phyloP scores from a whole-genome alignment of 257 asterid species.

The Lycium barbarum region DNA sequence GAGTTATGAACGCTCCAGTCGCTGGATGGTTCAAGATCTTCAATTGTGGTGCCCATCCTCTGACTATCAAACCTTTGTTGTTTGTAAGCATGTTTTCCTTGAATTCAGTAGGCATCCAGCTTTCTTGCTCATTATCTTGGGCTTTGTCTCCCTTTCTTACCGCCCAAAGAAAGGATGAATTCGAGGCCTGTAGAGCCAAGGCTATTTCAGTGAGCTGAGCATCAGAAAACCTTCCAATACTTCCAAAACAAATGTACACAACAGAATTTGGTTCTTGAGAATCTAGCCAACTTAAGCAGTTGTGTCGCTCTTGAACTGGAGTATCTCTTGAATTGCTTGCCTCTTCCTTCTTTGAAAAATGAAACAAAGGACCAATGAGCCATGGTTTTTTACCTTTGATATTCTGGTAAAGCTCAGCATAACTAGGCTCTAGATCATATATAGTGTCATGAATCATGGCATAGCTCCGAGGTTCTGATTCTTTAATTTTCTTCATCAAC shows the following conservation, averaged over 20 bases:
- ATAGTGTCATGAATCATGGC: slow-evolving; percentile 32
- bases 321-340: not conserved
- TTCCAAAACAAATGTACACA: slow-evolving; percentile 42
- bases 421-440: slow-evolving; percentile 37
- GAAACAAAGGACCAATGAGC: slow-evolving; percentile 43
- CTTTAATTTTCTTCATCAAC: not conserved
- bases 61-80: slow-evolving; percentile 36
- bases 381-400: slow-evolving; percentile 31
- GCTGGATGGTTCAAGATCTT: slow-evolving; percentile 37
- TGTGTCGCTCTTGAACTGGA: not conserved
- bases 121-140: slow-evolving; percentile 1
- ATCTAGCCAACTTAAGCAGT: slow-evolving; percentile 35
- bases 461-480: slow-evolving; percentile 33
- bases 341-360: slow-evolving; percentile 29
- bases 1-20: slow-evolving; percentile 41
- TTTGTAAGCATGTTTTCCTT: slow-evolving; percentile 25
- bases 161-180: slow-evolving; percentile 36
- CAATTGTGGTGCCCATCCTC: slow-evolving; percentile 44
- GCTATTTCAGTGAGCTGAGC: slow-evolving; percentile 41
- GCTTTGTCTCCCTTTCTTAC: not conserved
- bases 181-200: slow-evolving; percentile 31
- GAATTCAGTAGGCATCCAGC: slow-evolving; percentile 39
- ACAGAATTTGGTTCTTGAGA: slow-evolving; percentile 27
- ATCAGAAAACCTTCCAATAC: slow-evolving; percentile 24
- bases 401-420: slow-evolving; percentile 34